These are phyloP conservation scores for Verruconis gallopava DNA, from an alignment of 2,329 filamentous ascomycete genomes.

Conservation along the genomic window DNA sequence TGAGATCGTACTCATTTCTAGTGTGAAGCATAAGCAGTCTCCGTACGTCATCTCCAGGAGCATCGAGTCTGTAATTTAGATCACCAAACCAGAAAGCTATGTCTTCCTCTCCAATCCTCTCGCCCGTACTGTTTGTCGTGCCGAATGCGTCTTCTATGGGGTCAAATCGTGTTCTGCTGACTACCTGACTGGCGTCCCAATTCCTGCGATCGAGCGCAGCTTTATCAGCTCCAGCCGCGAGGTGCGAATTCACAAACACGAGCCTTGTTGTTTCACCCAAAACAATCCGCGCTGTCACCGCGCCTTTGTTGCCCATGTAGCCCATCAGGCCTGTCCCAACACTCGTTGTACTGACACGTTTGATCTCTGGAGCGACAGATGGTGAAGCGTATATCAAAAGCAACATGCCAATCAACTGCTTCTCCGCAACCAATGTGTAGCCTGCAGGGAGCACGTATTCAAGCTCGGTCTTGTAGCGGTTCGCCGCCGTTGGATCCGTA, in stretches of 20 bases:
- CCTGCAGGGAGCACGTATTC: conserved; percentile 60
- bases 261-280: conserved; percentile 81
- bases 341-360: conserved; percentile 66
- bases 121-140: conserved; percentile 42
- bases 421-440: conserved; percentile 63
- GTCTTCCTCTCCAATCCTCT: conserved; percentile 75
- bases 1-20: conserved; percentile 57
- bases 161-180: conserved; percentile 63
- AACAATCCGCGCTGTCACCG: conserved; percentile 66
- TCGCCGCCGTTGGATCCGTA: conserved; percentile 55
- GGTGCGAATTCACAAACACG: conserved; percentile 82
- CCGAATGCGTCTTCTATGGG: conserved; percentile 55
- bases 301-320: conserved; percentile 94
- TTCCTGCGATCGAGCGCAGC: conserved; percentile 68
- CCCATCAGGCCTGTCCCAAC: conserved; percentile 85
- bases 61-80: conserved; percentile 84
- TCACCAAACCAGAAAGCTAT: conserved; percentile 96
- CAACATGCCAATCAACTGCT: conserved; percentile 77
- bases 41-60: conserved; percentile 80
- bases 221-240: conserved; percentile 75
- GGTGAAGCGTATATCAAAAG: conserved; percentile 78
- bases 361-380: conserved; percentile 58
- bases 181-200: conserved; percentile 77
- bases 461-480: conserved; percentile 70
- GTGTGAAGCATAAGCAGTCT: conserved; percentile 73